phyloP scores from a whole-genome alignment of 2,329 filamentous ascomycete genomes.

The Fusarium udum region DNA sequence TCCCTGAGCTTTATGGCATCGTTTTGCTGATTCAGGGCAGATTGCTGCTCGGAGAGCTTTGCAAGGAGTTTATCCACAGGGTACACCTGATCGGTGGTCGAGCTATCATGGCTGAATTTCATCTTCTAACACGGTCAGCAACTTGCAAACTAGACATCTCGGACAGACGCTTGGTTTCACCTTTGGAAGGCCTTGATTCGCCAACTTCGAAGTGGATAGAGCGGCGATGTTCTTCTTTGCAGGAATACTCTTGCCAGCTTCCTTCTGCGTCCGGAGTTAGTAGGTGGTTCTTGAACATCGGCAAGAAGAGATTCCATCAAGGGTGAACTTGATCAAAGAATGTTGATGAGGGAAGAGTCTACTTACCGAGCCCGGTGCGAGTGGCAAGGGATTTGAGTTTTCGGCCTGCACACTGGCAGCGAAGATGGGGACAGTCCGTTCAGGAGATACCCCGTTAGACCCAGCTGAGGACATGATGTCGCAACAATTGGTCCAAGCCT shows the following conservation, averaged over 20 bases:
- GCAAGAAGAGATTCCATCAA: background rate
- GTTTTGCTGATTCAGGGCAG: constrained; percentile 66
- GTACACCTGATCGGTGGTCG: constrained; percentile 52
- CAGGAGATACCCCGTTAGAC: constrained; percentile 43
- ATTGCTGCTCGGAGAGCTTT: constrained; percentile 77
- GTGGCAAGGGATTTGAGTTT: constrained; percentile 24
- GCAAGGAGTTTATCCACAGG: constrained; percentile 78
- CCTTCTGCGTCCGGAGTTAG: constrained; percentile 30
- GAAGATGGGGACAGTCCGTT: constrained; percentile 32
- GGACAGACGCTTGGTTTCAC: constrained; percentile 46
- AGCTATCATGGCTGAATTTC: constrained; percentile 57
- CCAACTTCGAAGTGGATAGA: constrained; percentile 63
- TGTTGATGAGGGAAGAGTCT: constrained; percentile 11
- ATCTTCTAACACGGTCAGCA: constrained; percentile 53
- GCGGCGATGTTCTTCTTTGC: constrained; percentile 57
- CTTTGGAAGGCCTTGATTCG: constrained; percentile 64
- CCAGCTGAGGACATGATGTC: constrained; percentile 46
- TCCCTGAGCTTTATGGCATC: constrained; percentile 58
- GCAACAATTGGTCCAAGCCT: constrained; percentile 1
- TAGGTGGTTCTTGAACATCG: background rate
- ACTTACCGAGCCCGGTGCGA: constrained; percentile 26
- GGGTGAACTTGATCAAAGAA: background rate
- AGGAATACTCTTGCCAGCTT: constrained; percentile 21
- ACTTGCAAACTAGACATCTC: constrained; percentile 10
- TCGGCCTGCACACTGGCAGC: constrained; percentile 36